Conservation (phyloP, 768 basidiomycete genomes). For the Pulveroboletus frians region DNA sequence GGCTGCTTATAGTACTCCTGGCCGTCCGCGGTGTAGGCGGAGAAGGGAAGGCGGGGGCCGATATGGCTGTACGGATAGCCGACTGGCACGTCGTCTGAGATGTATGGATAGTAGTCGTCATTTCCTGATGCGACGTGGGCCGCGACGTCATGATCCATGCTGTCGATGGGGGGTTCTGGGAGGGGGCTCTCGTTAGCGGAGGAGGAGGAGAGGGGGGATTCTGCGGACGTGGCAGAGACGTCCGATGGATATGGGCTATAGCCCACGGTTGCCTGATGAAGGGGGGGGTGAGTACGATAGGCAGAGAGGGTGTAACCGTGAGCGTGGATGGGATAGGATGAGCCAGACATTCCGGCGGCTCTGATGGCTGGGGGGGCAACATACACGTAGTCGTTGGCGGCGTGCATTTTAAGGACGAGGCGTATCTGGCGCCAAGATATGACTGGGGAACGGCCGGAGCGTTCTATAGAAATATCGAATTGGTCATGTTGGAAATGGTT, state of each 20-base stretch:
- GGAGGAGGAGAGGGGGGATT: slow-evolving; percentile 38
- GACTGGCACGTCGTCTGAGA: slow-evolving; percentile 20
- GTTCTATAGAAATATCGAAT: slow-evolving; percentile 33
- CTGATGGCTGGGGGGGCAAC: slow-evolving; percentile 18
- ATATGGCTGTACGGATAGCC: slow-evolving; percentile 23
- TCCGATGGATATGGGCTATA: slow-evolving; percentile 37
- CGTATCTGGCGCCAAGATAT: slow-evolving; percentile 22
- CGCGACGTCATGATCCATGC: slow-evolving; percentile 26
- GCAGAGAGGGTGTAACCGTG: slow-evolving; percentile 21
- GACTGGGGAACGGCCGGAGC: slow-evolving; percentile 25
- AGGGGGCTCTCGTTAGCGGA: slow-evolving; percentile 38
- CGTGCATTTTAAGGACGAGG: slow-evolving; percentile 28
- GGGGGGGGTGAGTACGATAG: slow-evolving; percentile 15
- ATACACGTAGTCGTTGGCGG: slow-evolving; percentile 18
- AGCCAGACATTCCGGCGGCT: slow-evolving; percentile 22
- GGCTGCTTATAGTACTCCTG: slow-evolving; percentile 31
- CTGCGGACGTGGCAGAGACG: slow-evolving; percentile 31
- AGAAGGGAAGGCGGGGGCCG: slow-evolving; percentile 22
- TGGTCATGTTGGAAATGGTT: slow-evolving; percentile 31
- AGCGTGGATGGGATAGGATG: slow-evolving; percentile 20
- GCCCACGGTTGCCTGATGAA: slow-evolving; percentile 14
- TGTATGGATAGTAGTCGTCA: slow-evolving; percentile 29
- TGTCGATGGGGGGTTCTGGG: slow-evolving; percentile 34
- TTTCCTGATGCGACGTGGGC: slow-evolving; percentile 21
- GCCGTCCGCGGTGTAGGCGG: slow-evolving; percentile 19